Evolutionary conservation across 2,329 filamentous ascomycete genomes (phyloP), one percentile per base, ranked within the genome.

Genomic region (Neospermospora avenae): DNA sequence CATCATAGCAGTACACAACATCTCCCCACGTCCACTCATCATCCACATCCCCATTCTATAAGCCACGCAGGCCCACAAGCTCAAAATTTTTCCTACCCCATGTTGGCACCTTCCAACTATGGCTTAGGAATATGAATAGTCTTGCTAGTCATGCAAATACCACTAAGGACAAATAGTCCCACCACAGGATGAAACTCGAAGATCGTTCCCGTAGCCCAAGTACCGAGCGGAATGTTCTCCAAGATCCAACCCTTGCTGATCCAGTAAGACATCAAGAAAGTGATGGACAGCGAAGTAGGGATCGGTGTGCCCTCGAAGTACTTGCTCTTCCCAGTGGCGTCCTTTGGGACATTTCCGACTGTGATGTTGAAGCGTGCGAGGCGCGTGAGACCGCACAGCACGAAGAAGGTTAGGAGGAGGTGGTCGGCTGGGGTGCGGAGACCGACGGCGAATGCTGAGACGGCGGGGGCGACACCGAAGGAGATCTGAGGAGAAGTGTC

Each of bases 301-400:
- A 98, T 97, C 0, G 95, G 95, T 0, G 93, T 96, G 69, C 95
- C 95, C 77, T 99, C 95, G 69, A 99, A 99, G 78, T 96, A 99
- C 72, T 89, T 84, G 61, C 90, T 91, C 79, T 99, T 99, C 68
- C 95, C 95, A 0, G 84, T 85, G 52, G 86, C 88, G 74, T 99
- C 95, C 77, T 98, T 97, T 64, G 95, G 95, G 13, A 99, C 84
- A 68, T 88, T 86, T 37, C 87, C 83, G 39, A 95, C 93, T 11
- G 95, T 98, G 55, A 99, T 95, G 75, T 99, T 99, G 86, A 99
- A 99, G 66, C 95, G 89, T 48, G 95, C 95, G 11, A 99, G 85
- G 53, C 95, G 88, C 2, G 93, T 96, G 49, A 99, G 85, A 59
- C 95, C 95, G 76, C 91, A 96, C 55, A 99, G 89, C 46, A 98